Percentiles rank a stretch among this genome's conserved stretches.
Conservation (phyloP, 1,139 yeast genomes). For the Kodamaea ohmeri region DNA sequence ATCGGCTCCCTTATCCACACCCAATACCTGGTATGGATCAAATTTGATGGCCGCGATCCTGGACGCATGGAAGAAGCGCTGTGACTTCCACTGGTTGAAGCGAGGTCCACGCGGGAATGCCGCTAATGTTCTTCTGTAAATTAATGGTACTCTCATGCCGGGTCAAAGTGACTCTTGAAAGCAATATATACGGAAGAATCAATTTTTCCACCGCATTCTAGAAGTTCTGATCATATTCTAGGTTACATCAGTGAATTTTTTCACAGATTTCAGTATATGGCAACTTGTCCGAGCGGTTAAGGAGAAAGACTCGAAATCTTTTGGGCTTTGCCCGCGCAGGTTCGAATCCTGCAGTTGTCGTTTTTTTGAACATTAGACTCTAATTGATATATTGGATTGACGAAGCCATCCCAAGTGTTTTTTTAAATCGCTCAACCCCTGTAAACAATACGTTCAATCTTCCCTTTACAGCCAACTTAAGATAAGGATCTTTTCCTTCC, state of each 20-base stretch:
- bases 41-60: slow-evolving; percentile 27
- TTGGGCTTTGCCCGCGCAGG: slow-evolving; percentile 37
- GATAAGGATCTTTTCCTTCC: too few species aligned
- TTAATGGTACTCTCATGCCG: slow-evolving; percentile 8
- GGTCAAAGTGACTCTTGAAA: neutral
- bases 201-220: neutral
- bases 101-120: slow-evolving; percentile 2
- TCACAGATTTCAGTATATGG: slow-evolving; percentile 18
- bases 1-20: slow-evolving; percentile 69
- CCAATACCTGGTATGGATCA: slow-evolving; percentile 85
- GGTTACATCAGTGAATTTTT: neutral
- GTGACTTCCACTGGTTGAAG: slow-evolving; percentile 1
- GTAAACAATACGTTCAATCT: too few species aligned
- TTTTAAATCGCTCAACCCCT: too few species aligned
- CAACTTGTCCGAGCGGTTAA: slow-evolving; percentile 59
- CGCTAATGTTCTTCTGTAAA: slow-evolving; percentile 4
- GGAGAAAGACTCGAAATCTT: slow-evolving; percentile 58
- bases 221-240: neutral
- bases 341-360: slow-evolving; percentile 38
- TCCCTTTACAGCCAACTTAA: too few species aligned
- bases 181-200: neutral
- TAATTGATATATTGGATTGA: too few species aligned
- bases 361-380: slow-evolving; percentile 8
- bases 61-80: slow-evolving; percentile 28
- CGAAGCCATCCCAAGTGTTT: too few species aligned